These are phyloP conservation scores for Botrytis elliptica DNA, from an alignment of 2,329 filamentous ascomycete species.

Conservation along the genomic window DNA sequence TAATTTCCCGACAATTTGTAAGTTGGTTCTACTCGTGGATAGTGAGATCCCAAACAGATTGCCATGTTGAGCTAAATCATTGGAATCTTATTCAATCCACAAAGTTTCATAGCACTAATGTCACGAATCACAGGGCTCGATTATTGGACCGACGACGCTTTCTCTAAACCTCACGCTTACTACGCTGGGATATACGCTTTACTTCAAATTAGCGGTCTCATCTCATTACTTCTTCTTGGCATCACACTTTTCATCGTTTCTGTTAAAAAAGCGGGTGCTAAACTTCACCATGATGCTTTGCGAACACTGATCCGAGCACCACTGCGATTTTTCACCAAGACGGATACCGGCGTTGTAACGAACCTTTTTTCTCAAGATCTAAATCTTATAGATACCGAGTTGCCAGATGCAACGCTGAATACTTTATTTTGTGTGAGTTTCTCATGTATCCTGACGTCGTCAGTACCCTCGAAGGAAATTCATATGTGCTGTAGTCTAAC, in stretches of 20 bases:
- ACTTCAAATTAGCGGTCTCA: constrained; percentile 33
- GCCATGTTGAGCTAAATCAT: neutral
- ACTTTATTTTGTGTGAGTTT: constrained; percentile 17
- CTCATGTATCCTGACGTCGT: neutral
- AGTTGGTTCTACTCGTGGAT: constrained; percentile 16
- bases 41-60: neutral
- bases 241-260: constrained; percentile 29
- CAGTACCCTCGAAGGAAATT: neutral
- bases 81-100: neutral
- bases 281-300: constrained; percentile 33
- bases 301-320: constrained; percentile 26
- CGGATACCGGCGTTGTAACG: constrained; percentile 26
- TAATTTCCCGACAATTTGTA: constrained; percentile 36
- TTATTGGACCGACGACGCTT: constrained; percentile 34
- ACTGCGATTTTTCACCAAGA: constrained; percentile 26
- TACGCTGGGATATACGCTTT: constrained; percentile 36
- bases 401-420: constrained; percentile 27
- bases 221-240: constrained; percentile 30
- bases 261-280: constrained; percentile 31
- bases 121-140: constrained; percentile 25
- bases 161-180: constrained; percentile 27
- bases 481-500: neutral
- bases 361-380: constrained; percentile 35
- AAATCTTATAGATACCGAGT: constrained; percentile 33
- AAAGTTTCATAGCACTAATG: constrained; percentile 15